Evolutionary conservation across 2,329 filamentous ascomycete genomes (phyloP).

Genomic region (Helminthosporium solani): DNA sequence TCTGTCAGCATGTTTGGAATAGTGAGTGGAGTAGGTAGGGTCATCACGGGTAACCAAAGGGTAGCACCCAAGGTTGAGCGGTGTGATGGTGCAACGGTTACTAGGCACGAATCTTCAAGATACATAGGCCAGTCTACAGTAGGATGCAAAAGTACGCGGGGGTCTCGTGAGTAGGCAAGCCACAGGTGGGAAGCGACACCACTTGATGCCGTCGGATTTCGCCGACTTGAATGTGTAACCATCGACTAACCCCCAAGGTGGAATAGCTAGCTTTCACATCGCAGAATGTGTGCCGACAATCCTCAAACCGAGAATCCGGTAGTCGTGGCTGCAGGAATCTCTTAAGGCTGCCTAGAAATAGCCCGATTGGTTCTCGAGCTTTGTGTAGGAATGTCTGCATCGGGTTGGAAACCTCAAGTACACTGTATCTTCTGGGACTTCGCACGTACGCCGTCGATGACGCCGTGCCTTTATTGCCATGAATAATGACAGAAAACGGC

Average conservation of each 20-base stretch:
- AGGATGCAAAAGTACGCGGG: conserved; percentile 10
- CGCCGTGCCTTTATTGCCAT: conserved; percentile 21
- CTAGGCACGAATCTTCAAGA: conserved; percentile 20
- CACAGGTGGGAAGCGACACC: conserved; percentile 11
- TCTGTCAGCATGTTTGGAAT: background rate
- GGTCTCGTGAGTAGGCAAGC: conserved; percentile 19
- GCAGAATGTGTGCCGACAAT: conserved; percentile 9
- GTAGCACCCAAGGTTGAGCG: conserved; percentile 21
- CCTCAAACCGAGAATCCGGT: conserved; percentile 13
- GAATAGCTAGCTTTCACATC: conserved; percentile 11
- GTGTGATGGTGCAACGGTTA: conserved; percentile 23
- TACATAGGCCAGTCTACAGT: conserved; percentile 15
- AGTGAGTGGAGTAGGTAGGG: conserved; percentile 3
- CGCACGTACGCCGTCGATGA: conserved; percentile 14
- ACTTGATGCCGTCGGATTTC: conserved; percentile 20
- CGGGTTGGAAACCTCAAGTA: conserved; percentile 16
- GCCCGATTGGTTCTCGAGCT: conserved; percentile 21
- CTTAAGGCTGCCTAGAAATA: conserved; percentile 28
- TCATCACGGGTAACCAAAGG: conserved; percentile 6
- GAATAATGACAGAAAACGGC: conserved; percentile 41
- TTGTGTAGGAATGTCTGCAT: conserved; percentile 9
- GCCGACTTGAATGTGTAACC: conserved; percentile 23
- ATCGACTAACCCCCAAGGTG: conserved; percentile 16
- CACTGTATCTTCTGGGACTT: conserved; percentile 17
- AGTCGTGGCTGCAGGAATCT: conserved; percentile 17